Evolutionary conservation across 805 yeast genomes (phyloP).

Genomic region (Metschnikowia noctiluminum): DNA sequence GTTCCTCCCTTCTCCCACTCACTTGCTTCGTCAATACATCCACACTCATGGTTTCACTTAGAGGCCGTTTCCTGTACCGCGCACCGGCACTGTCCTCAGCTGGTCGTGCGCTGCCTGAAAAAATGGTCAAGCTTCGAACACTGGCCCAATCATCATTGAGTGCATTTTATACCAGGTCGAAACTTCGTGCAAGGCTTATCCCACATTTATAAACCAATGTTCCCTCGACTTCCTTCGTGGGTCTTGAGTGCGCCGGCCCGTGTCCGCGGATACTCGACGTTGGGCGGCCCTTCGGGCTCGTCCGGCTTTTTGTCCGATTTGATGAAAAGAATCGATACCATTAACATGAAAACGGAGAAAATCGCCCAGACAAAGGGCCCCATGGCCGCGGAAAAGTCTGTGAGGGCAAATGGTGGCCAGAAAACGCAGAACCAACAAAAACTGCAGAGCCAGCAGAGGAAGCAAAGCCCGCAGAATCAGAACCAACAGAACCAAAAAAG

Average conservation of each 20-base stretch:
- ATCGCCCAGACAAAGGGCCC: slow-evolving; percentile 1
- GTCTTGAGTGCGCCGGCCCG: slow-evolving; percentile 3
- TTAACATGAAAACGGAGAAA: slow-evolving; percentile 20
- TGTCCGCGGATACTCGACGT: slow-evolving; percentile 12
- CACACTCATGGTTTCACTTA: no score
- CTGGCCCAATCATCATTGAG: background rate
- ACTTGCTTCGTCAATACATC: no score
- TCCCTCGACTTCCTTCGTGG: slow-evolving; percentile 11
- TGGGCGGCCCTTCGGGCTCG: slow-evolving; percentile 4
- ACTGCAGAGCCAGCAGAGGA: background rate
- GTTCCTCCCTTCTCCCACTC: no score
- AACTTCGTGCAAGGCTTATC: no score
- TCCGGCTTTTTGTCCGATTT: slow-evolving; percentile 31
- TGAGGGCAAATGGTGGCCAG: no score
- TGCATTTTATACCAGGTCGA: background rate
- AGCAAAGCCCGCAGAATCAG: background rate
- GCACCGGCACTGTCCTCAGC: no score
- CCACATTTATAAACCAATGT: slow-evolving; percentile 2
- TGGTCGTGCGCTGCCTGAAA: background rate
- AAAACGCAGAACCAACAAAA: no score
- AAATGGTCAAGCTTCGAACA: background rate
- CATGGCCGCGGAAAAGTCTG: no score
- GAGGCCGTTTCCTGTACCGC: no score
- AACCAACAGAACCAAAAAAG: no score
- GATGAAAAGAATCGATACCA: slow-evolving; percentile 35